Evolutionary conservation across 495 filamentous ascomycete species (phyloP).

Genomic region (Clavariopsis aquatica): DNA sequence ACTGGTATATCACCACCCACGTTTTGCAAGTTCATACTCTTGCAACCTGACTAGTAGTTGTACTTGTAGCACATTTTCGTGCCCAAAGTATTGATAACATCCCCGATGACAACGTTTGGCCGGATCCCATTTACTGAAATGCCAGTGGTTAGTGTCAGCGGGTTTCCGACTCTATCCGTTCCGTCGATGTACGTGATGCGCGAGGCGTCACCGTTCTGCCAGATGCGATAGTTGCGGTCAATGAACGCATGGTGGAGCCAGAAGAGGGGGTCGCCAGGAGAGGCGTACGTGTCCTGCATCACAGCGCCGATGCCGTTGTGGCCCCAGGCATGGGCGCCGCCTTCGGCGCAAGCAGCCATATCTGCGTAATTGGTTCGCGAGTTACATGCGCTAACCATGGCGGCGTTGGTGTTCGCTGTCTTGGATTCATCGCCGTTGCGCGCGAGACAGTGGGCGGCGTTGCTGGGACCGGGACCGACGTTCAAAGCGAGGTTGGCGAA

Average conservation of each 20-base stretch:
- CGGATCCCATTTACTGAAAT: constrained; percentile 18
- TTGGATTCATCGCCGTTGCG: constrained; percentile 23
- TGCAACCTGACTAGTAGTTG: constrained; percentile 16
- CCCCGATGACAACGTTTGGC: constrained; percentile 20
- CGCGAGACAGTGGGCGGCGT: constrained; percentile 25
- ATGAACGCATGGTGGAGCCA: constrained; percentile 69
- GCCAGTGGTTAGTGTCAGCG: constrained; percentile 14
- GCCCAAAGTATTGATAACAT: constrained; percentile 25
- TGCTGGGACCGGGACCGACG: constrained; percentile 25
- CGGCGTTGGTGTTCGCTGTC: constrained; percentile 19
- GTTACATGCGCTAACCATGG: constrained; percentile 25
- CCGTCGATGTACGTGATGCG: constrained; percentile 14
- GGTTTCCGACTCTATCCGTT: constrained; percentile 14
- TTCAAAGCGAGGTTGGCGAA: constrained; percentile 26
- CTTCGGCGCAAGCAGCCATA: constrained; percentile 33
- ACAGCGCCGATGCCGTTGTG: constrained; percentile 64
- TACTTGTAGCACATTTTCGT: constrained; percentile 29
- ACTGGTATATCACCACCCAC: no score
- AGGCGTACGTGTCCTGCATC: constrained; percentile 59
- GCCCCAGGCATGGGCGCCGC: constrained; percentile 64
- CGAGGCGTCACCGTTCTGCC: constrained; percentile 54
- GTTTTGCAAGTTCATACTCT: no score
- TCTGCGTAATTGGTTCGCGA: constrained; percentile 17
- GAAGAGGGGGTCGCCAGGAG: constrained; percentile 67
- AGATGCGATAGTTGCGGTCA: constrained; percentile 69